Evolutionary conservation across 441 rosid genomes (phyloP).

Genomic region (Bruguiera hainesii): DNA sequence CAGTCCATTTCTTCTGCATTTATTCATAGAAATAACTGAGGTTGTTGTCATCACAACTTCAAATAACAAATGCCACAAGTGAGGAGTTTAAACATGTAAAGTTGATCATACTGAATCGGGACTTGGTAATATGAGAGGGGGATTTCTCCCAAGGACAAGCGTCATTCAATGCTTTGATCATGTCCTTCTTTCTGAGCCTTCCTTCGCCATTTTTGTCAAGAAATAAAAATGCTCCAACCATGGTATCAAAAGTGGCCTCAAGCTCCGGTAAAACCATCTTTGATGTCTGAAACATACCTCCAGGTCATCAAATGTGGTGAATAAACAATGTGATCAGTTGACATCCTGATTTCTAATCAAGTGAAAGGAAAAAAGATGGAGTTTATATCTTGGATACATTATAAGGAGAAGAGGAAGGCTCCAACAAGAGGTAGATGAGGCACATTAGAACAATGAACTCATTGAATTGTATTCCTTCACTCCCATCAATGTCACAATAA

Average conservation of each 20-base stretch:
- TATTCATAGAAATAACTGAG: constrained; percentile 17
- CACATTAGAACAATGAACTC: constrained; percentile 79
- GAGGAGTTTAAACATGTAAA: constrained; percentile 10
- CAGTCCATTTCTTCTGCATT: constrained; percentile 88
- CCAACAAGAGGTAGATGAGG: constrained; percentile 60
- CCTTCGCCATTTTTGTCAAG: constrained; percentile 76
- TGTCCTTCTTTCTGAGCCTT: constrained; percentile 60
- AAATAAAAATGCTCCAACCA: constrained; percentile 72
- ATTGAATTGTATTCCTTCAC: constrained; percentile 67
- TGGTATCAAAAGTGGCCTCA: constrained; percentile 62
- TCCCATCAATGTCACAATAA: constrained; percentile 77
- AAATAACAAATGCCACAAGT: not conserved
- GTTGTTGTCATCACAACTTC: constrained; percentile 12
- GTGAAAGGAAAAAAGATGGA: constrained; percentile 10
- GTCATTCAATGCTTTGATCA: constrained; percentile 60
- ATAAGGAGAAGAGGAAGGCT: constrained; percentile 39
- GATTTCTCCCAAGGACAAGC: constrained; percentile 63
- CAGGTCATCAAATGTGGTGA: constrained; percentile 16
- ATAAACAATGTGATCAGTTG: constrained; percentile 3
- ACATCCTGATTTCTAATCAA: not conserved
- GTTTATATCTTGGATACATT: constrained; percentile 25
- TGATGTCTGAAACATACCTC: constrained; percentile 32
- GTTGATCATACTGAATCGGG: constrained; percentile 46
- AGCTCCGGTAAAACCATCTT: constrained; percentile 43
- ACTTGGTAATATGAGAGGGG: constrained; percentile 51